Evolutionary conservation across 2,329 filamentous ascomycete genomes (phyloP), one percentile per base, ranked within the genome.

Genomic region (Stachybotrys echinatus): DNA sequence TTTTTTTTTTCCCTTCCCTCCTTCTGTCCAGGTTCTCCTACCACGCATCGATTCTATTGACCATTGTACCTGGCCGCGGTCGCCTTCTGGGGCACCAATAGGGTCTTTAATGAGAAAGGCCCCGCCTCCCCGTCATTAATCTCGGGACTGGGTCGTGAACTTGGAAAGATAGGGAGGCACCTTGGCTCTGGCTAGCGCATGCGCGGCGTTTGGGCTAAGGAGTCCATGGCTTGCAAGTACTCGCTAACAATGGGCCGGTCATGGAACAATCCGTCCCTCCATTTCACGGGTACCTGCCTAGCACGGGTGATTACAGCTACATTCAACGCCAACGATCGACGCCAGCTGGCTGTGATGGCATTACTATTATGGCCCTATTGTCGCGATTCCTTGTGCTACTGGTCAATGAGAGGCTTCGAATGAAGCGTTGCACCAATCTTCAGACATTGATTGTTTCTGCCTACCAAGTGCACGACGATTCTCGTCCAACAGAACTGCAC

Each of bases 41-140:
- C 27, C 27, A 34, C 27, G 27, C 14, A 34, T 34, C 27, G n/a
- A n/a, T n/a, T n/a, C n/a, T n/a, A n/a, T n/a, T n/a, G n/a, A n/a
- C n/a, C n/a, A n/a, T n/a, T n/a, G 27, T 34, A 5, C 27, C 27
- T 34, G 47, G 46, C 43, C 47, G 49, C 46, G 45, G 45, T 51
- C 46, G 50, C 47, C 42, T 34, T 34, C 27, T 34, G 27, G 27
- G 27, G 27, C 10, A 18, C n/a, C 38, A 18, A 40, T 20, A 40
- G 38, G 38, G 38, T 40, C 38, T 40, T 40, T 40, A 40, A 40
- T 40, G 38, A 40, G 38, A 20, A 40, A n/a, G 10, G 38, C 38
- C 38, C 38, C 38, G 38, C 38, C 38, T 40, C 19, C 5, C 19
- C 19, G 38, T 40, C 17, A n/a, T n/a, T 40, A 40, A 40, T 40